Evolutionary conservation across 2,329 filamentous ascomycete species (phyloP), one percentile per base, ranked within the genome.

Genomic region (Colletotrichum musae): DNA sequence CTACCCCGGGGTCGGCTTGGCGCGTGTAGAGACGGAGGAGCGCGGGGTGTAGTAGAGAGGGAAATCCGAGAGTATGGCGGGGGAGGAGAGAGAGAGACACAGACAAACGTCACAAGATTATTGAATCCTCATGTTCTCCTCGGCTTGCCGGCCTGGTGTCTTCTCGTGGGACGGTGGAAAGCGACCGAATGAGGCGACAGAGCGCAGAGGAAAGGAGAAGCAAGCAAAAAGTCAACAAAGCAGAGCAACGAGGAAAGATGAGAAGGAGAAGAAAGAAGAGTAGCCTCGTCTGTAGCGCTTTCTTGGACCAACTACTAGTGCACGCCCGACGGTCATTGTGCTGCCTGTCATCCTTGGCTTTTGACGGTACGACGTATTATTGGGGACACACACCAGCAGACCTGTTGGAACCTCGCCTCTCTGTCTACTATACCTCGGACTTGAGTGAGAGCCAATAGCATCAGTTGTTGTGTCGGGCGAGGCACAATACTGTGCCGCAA

Each of bases 1-100:
- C 24, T n/a, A 51, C 32, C 21, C 47, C 41, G 47, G 32, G 36
- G 41, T 57, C 41, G 67, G 54, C 59, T 70, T 67, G 67, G 67
- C 62, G 57, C 43, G 43, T 51, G 51, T 56, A 67, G 53, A 26
- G 43, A 60, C 36, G 51, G 50, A 21, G 21, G 13, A 28, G 4
- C n/a, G 18, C 48, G 21, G 48, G 4, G n/a, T 51, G 12, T 51
- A 24, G 21, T 21, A 21, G 5, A 13, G n/a, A 50, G 28, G 4
- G 48, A 4, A 4, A 10, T 26, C 47, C 2, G 26, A 57, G 32
- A 15, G 36, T 21, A 13, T 18, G 26, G 45, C 13, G 43, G 7
- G 45, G 18, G 10, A n/a, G 6, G 18, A 50, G 18, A 24, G 12
- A 26, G 47, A 50, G 21, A 9, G 18, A 21, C 16, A 48, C 15